Evolutionary conservation across 148 eudicot genomes (phyloP).

Genomic region (Selenicereus undatus): DNA sequence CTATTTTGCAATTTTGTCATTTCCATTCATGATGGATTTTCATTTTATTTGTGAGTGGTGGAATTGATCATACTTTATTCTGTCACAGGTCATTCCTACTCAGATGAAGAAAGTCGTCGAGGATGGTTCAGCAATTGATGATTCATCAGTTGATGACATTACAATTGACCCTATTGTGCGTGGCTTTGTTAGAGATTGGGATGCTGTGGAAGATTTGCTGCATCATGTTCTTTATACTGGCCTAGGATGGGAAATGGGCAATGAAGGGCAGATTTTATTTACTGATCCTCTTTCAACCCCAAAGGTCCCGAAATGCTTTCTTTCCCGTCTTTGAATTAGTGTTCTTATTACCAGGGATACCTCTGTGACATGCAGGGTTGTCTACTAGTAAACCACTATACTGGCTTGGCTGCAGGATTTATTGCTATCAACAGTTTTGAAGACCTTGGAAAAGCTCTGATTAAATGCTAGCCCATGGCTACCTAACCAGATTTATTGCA

Average conservation of each 20-base stretch:
- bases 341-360: not conserved
- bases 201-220: conserved; percentile 83
- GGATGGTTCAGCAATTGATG: conserved; percentile 41
- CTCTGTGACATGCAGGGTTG: not conserved
- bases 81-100: conserved; percentile 61
- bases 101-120: conserved; percentile 68
- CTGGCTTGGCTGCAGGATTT: not conserved
- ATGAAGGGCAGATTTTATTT: conserved; percentile 79
- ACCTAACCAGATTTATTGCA: not conserved
- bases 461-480: too few relatives aligned
- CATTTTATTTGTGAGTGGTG: not conserved
- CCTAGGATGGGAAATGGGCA: conserved; percentile 87
- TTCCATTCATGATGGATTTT: not conserved
- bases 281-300: conserved; percentile 82
- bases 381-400: not conserved
- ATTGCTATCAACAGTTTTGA: too few relatives aligned
- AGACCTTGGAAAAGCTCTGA: too few relatives aligned
- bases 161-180: conserved; percentile 71
- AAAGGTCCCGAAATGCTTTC: conserved; percentile 42
- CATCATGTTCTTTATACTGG: conserved; percentile 66
- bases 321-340: not conserved
- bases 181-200: conserved; percentile 77
- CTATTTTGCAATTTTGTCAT: not conserved
- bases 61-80: conserved; percentile 12
- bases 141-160: conserved; percentile 36